phyloP scores from a whole-genome alignment of 1,139 yeast genomes.

The Williopsis jadinii region DNA sequence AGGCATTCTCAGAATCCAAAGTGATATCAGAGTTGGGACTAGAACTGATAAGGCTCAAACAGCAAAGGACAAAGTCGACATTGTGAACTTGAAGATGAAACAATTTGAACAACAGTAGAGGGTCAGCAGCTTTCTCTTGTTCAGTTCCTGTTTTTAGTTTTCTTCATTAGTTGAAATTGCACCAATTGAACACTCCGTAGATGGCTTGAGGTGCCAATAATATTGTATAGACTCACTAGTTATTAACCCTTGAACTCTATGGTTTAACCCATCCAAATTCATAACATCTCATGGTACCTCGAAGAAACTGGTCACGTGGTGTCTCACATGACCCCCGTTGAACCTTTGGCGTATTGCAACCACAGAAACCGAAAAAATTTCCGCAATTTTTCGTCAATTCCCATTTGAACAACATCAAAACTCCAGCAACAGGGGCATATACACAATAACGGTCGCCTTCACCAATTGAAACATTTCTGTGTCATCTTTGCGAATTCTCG shows the following conservation, averaged over 20 bases:
- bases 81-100: slow-evolving; percentile 48
- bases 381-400: background rate
- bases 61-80: slow-evolving; percentile 58
- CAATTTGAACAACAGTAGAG: background rate
- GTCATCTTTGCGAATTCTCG: no score
- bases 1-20: slow-evolving; percentile 73
- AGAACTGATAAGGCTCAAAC: slow-evolving; percentile 58
- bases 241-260: no score
- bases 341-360: slow-evolving; percentile 1
- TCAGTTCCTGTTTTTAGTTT: no score
- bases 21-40: slow-evolving; percentile 82
- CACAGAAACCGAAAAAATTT: slow-evolving; percentile 3
- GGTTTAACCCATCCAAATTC: no score
- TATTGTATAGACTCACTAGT: no score
- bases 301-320: no score
- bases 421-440: background rate
- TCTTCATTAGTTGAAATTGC: no score
- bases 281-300: no score
- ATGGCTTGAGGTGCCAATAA: no score
- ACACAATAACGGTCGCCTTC: background rate
- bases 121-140: background rate
- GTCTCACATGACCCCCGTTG: no score
- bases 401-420: background rate
- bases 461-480: background rate
- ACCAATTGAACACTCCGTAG: no score